Conservation (phyloP, 306 rosid genomes). For the Medicago lupulina region DNA sequence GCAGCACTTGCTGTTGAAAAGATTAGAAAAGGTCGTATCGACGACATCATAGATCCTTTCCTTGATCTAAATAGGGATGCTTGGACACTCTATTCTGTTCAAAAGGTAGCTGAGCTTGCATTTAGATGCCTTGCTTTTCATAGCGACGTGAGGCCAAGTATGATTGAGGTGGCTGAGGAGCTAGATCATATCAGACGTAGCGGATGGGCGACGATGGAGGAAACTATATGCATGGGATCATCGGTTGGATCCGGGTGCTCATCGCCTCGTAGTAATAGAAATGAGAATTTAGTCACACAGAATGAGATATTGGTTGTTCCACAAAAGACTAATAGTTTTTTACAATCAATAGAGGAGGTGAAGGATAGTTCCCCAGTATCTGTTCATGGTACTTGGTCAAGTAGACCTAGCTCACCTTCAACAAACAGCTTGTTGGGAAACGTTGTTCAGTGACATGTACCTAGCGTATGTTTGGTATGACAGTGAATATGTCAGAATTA, state of each 20-base stretch:
- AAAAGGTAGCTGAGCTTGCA: conserved; percentile 94
- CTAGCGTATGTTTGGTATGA: no score
- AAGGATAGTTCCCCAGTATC: conserved; percentile 85
- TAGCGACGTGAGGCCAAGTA: conserved; percentile 87
- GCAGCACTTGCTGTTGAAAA: conserved; percentile 96
- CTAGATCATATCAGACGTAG: conserved; percentile 69
- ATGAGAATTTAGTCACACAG: conserved; percentile 50
- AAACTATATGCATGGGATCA: conserved; percentile 60
- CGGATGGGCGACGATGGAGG: conserved; percentile 82
- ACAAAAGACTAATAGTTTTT: conserved; percentile 41
- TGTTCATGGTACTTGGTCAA: conserved; percentile 80
- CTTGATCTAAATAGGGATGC: conserved; percentile 91
- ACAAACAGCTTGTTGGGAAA: conserved; percentile 80
- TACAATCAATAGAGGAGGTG: conserved; percentile 54
- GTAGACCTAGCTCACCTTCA: conserved; percentile 91
- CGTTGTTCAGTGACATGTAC: conserved; percentile 50
- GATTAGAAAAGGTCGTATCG: conserved; percentile 77
- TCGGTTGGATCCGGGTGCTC: conserved; percentile 74
- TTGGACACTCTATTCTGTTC: conserved; percentile 89
- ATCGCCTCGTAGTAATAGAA: conserved; percentile 51
- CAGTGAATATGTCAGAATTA: no score
- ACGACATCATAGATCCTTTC: conserved; percentile 83
- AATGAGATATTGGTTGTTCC: conserved; percentile 60
- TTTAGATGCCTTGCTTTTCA: conserved; percentile 96
- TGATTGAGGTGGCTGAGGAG: conserved; percentile 96